These are phyloP conservation scores for Fraxinus angustifolia DNA, from an alignment of 305 asterid genomes.

Conservation along the genomic window DNA sequence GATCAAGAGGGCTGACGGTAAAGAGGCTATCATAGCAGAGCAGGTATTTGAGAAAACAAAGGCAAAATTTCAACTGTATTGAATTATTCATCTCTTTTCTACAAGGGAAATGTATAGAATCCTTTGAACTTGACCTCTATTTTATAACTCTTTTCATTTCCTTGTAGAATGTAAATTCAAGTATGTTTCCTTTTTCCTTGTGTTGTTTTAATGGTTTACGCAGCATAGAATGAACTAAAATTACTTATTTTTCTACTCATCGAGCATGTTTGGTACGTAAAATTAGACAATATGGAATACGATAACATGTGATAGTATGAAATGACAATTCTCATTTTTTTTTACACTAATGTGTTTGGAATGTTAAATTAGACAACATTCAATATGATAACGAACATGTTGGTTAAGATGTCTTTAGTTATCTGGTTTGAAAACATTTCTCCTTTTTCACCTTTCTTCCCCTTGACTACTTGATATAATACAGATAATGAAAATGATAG, in stretches of 20 bases:
- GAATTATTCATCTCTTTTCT: conserved; percentile 19
- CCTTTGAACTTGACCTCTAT: not conserved
- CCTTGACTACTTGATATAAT: not conserved
- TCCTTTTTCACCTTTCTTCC: not conserved
- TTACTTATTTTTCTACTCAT: not conserved
- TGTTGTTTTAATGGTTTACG: not conserved
- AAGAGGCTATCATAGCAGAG: conserved; percentile 66
- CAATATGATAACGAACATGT: not conserved
- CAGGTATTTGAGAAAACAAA: conserved; percentile 96
- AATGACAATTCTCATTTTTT: no score
- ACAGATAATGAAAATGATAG: not conserved
- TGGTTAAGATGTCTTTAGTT: not conserved
- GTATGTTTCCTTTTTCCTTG: not conserved
- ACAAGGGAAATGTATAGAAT: not conserved
- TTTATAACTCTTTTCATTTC: not conserved
- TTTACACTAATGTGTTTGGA: not conserved
- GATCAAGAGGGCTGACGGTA: conserved; percentile 81
- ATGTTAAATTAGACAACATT: not conserved
- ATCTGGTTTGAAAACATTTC: not conserved
- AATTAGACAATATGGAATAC: not conserved
- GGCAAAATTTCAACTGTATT: conserved; percentile 69
- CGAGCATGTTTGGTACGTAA: not conserved
- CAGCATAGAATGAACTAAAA: not conserved
- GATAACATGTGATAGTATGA: not conserved
- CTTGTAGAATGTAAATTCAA: not conserved